Conservation (phyloP, 257 asterid genomes). For the Primulina tabacum region DNA sequence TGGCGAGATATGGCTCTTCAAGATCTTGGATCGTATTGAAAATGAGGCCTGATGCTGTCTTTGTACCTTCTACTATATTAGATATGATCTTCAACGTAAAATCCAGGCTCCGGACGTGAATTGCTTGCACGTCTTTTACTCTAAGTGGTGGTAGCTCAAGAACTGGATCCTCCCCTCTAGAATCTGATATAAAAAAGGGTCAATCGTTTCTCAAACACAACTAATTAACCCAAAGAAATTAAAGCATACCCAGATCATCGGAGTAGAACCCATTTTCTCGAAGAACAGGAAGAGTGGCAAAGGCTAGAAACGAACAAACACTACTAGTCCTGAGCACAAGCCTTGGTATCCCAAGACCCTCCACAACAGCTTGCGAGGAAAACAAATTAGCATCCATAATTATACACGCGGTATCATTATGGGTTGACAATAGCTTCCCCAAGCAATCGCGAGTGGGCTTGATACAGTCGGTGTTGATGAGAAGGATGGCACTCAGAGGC, state of each 20-base stretch:
- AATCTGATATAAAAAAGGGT: slow-evolving; percentile 17
- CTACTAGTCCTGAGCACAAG: slow-evolving; percentile 36
- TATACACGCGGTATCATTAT: slow-evolving; percentile 10
- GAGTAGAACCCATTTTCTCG: slow-evolving; percentile 27
- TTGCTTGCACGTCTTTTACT: no score
- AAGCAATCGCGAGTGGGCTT: no score
- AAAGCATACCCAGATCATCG: slow-evolving; percentile 24
- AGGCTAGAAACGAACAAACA: slow-evolving; percentile 32
- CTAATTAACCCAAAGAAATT: no score
- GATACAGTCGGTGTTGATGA: no score
- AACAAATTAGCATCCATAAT: slow-evolving; percentile 32
- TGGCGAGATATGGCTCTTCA: slow-evolving; percentile 43
- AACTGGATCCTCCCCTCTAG: slow-evolving; percentile 30
- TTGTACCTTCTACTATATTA: slow-evolving; percentile 19
- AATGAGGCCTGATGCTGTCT: slow-evolving; percentile 47
- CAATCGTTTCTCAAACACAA: no score
- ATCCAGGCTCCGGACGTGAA: no score
- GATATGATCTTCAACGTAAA: slow-evolving; percentile 17
- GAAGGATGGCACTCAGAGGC: no score
- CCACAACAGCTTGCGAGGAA: slow-evolving; percentile 34
- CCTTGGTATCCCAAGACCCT: slow-evolving; percentile 36
- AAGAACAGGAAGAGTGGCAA: slow-evolving; percentile 27
- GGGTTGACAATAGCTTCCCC: no score
- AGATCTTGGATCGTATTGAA: slow-evolving; percentile 62
- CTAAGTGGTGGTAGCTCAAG: neutral